These are phyloP conservation scores for Suillus bovinus DNA, from an alignment of 768 basidiomycete genomes.

Conservation along the genomic window DNA sequence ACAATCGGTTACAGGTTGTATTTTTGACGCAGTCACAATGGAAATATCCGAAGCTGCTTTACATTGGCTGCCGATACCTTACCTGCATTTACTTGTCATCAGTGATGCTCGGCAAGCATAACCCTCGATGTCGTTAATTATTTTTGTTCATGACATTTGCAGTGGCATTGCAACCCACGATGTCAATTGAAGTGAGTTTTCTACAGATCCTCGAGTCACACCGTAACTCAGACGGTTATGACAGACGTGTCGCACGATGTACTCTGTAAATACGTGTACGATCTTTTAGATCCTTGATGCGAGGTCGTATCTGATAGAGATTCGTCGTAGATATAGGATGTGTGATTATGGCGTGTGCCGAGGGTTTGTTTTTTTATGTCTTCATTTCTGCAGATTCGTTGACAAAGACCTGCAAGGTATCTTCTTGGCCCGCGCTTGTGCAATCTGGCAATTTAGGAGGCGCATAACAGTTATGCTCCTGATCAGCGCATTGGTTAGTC, in stretches of 20 bases:
- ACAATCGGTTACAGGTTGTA: neutral
- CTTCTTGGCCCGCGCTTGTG: neutral
- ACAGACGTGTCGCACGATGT: neutral
- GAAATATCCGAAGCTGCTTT: slow-evolving; percentile 3
- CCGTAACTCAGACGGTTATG: neutral
- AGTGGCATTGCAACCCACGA: neutral
- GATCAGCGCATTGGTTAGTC: neutral
- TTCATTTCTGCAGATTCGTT: neutral
- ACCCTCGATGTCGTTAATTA: neutral
- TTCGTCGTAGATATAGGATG: neutral
- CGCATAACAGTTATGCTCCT: neutral
- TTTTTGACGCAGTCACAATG: slow-evolving; percentile 6
- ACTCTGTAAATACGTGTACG: neutral
- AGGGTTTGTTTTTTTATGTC: neutral
- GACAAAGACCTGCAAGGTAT: neutral
- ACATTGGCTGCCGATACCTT: slow-evolving; percentile 15
- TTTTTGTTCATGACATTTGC: neutral
- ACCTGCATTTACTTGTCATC: slow-evolving; percentile 1
- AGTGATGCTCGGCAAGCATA: neutral
- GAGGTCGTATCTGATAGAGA: neutral
- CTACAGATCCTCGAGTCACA: no score
- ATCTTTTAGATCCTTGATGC: neutral
- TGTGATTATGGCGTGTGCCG: slow-evolving; percentile 1
- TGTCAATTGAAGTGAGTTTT: neutral
- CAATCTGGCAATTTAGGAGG: neutral